Evolutionary conservation across 176 grass and related monocot genomes (phyloP).

Genomic region (Paspalum vaginatum): DNA sequence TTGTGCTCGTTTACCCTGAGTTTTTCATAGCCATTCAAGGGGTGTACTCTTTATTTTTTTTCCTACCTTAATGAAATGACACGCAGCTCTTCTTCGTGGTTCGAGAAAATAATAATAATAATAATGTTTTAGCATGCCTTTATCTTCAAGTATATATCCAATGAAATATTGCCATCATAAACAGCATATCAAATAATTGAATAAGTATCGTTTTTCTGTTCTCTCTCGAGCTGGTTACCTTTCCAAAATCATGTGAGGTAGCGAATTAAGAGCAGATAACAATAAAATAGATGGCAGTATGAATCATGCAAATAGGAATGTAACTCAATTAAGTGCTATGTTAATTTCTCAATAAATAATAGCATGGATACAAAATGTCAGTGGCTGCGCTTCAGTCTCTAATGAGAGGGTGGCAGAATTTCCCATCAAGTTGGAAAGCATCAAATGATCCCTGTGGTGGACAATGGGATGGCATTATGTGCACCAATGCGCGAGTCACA

Average conservation of each 20-base stretch:
- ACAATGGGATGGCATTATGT: slow-evolving; percentile 49
- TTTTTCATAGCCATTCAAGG: too few species aligned
- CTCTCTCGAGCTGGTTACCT: not conserved
- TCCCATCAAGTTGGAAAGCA: slow-evolving; percentile 47
- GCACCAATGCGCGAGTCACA: slow-evolving; percentile 34
- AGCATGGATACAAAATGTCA: slow-evolving; percentile 37
- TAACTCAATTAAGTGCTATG: not conserved
- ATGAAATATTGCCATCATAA: slow-evolving; percentile 9
- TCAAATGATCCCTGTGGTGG: slow-evolving; percentile 52
- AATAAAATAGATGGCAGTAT: not conserved
- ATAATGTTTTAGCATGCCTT: not conserved
- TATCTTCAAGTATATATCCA: slow-evolving; percentile 17
- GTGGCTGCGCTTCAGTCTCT: slow-evolving; percentile 50
- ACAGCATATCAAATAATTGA: slow-evolving; percentile 7
- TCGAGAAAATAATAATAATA: too few species aligned
- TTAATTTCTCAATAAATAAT: slow-evolving; percentile 10
- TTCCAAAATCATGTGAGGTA: slow-evolving; percentile 26
- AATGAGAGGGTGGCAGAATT: slow-evolving; percentile 45
- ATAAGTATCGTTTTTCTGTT: slow-evolving; percentile 12
- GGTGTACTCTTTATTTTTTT: too few species aligned
- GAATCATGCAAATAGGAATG: slow-evolving; percentile 24
- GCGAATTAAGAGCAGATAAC: slow-evolving; percentile 2
- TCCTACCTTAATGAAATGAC: too few species aligned
- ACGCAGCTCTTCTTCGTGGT: too few species aligned
- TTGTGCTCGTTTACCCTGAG: too few species aligned